Conservation (phyloP, 208 protist genomes). For the Naegleria lovaniensis region DNA sequence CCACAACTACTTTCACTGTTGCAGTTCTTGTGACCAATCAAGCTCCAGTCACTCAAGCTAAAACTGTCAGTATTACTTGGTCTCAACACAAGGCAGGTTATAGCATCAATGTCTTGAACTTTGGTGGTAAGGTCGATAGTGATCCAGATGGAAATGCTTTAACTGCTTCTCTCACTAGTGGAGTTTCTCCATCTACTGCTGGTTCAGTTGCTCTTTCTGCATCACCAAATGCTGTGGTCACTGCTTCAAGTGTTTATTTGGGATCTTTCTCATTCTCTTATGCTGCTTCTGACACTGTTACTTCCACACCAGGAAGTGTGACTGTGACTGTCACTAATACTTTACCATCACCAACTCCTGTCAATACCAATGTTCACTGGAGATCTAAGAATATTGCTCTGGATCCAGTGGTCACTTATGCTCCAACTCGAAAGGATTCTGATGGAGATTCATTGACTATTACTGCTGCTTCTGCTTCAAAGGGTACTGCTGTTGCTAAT, state of each 20-base stretch:
- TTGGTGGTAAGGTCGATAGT: background rate
- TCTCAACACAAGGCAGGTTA: background rate
- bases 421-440: background rate
- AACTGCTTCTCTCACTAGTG: background rate
- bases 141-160: background rate
- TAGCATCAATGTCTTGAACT: background rate
- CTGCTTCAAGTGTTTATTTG: background rate
- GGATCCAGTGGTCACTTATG: background rate
- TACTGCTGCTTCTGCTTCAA: background rate
- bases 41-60: background rate
- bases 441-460: background rate
- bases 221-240: background rate
- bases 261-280: background rate
- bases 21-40: background rate
- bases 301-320: background rate
- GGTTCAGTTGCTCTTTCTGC: background rate
- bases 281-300: background rate
- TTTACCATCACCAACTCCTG: background rate
- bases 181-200: background rate
- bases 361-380: background rate
- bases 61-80: background rate
- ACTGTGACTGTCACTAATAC: background rate
- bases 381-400: background rate
- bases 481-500: background rate
- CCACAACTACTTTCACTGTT: background rate